Base-by-base conservation (phyloP, 2,329 filamentous ascomycete species). In the Neocucurbitaria cava region DNA sequence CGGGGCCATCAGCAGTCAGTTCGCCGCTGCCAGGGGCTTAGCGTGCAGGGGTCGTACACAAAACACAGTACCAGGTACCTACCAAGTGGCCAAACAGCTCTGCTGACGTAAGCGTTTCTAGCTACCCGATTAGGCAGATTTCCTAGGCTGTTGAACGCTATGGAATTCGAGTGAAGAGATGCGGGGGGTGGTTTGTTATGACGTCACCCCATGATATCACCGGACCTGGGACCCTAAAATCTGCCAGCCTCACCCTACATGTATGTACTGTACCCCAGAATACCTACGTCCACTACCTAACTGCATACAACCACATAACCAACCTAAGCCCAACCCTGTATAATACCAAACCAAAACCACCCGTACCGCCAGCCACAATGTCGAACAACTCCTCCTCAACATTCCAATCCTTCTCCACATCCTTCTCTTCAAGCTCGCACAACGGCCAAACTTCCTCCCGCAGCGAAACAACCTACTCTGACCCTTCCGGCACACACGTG, bases 391-490 rank as follows among this genome's bases (percentile, higher is more conserved):
- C n/a, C n/a, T n/a, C n/a, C n/a, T 70, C 66, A 5, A 64, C 66
- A 17, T 71, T 65, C 59, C 54, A 66, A 38, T 72, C 68, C 38
- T 61, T 63, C 47, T 64, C 64, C 42, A 66, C 59, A 46, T 68
- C 66, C 48, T 71, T 52, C 41, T 62, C 55, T 35, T 62, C 58
- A 23, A 61, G 47, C 20, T 65, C 66, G 21, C 52, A 67, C 52
- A 73, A 74, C 57, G 71, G 71, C 3, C 55, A 64, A 35, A 71
- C 67, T 5, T 62, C 56, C 28, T 71, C 68, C 8, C 59, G 63
- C 31, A 62, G 57, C 18, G 62, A 73, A 42, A 49, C 56, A 26
- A 69, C 61, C 5, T 57, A 63, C 52, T 62, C 59, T 8, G 68
- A 73, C 45, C 66, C 65, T n/a, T 60, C 50, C 1, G 72, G 72